Conservation (phyloP, 495 filamentous ascomycete genomes). For the Astrothelium macrocarpum region DNA sequence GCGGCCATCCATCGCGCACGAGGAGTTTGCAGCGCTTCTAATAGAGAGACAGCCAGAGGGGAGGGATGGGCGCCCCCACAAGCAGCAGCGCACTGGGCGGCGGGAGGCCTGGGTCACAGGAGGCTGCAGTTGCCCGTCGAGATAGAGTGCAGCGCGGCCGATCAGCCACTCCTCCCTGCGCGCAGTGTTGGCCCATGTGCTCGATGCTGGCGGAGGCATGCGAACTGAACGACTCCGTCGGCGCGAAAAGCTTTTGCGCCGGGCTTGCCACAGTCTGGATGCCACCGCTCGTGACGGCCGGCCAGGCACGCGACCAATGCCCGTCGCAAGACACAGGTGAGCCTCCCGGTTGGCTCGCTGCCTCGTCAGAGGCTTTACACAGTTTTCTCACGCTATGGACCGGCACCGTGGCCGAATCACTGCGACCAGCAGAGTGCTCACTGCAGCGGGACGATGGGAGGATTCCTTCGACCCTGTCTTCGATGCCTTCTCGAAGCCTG, state of each 20-base stretch:
- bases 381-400: not conserved
- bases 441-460: not conserved
- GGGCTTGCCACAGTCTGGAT: not conserved
- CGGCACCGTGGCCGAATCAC: no score
- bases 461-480: not conserved
- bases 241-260: not conserved
- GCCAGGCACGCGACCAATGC: not conserved
- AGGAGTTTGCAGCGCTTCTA: not conserved
- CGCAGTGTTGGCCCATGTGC: not conserved
- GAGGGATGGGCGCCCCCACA: not conserved
- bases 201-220: no score
- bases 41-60: not conserved
- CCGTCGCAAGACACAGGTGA: not conserved
- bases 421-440: no score
- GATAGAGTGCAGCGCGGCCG: not conserved
- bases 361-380: not conserved
- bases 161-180: not conserved
- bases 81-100: not conserved
- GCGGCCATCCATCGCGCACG: not conserved
- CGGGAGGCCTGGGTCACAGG: not conserved
- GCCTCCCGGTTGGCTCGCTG: not conserved
- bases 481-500: conserved; percentile 6
- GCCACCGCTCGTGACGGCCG: not conserved
- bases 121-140: conserved; percentile 4
- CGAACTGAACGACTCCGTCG: not conserved